Percentiles rank a stretch among this genome's conserved stretches.
Evolutionary conservation across 148 eudicot species (phyloP).

Genomic region (Rhododendron griersonianum): DNA sequence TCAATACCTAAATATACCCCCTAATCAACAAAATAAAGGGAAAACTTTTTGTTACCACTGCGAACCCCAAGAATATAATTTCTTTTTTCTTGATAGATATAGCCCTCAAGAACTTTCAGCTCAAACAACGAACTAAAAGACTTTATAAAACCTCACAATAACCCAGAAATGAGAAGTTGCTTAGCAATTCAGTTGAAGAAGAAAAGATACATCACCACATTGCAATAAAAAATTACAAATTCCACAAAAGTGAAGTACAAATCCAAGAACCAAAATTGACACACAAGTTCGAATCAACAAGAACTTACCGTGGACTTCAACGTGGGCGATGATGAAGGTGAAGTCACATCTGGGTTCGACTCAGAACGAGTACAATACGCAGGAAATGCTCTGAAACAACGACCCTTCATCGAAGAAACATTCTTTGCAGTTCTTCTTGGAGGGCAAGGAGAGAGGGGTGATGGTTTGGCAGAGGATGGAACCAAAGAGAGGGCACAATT

Average conservation of each 20-base stretch:
- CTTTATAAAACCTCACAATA: background rate
- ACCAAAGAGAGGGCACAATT: constrained; percentile 27
- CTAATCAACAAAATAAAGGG: background rate
- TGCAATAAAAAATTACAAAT: background rate
- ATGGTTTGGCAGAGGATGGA: constrained; percentile 25
- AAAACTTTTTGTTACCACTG: background rate
- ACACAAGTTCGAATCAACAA: background rate
- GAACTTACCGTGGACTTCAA: constrained; percentile 35
- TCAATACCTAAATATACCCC: background rate
- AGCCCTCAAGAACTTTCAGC: background rate
- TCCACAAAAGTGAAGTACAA: background rate
- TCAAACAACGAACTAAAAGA: background rate
- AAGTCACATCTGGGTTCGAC: constrained; percentile 35
- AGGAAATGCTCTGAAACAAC: constrained; percentile 28
- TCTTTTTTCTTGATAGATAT: background rate
- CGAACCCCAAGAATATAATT: background rate
- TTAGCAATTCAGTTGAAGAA: background rate
- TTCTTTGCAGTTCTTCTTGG: constrained; percentile 9
- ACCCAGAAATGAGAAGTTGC: background rate
- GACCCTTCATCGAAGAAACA: constrained; percentile 14
- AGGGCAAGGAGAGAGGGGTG: background rate
- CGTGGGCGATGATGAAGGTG: constrained; percentile 39
- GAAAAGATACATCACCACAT: background rate
- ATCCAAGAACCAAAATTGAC: background rate
- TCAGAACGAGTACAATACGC: constrained; percentile 46